These are phyloP conservation scores for Candida ortonii DNA, from an alignment of 805 yeast species.

Conservation along the genomic window DNA sequence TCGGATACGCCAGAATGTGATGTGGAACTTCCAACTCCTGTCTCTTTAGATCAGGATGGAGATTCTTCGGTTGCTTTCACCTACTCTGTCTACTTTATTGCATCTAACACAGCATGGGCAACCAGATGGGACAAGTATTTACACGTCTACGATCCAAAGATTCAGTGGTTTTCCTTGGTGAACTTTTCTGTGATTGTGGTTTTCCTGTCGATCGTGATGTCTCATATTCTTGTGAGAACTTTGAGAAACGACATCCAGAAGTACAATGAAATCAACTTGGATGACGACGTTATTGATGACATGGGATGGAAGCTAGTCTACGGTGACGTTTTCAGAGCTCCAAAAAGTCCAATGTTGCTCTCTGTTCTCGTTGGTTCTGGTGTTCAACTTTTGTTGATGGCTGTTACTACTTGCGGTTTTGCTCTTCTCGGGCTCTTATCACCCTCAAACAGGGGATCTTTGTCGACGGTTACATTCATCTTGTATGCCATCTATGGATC, in stretches of 20 bases:
- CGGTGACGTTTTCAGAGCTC: slow-evolving; percentile 92
- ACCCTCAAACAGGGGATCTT: slow-evolving; percentile 92
- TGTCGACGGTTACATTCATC: slow-evolving; percentile 85
- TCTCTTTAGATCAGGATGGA: slow-evolving; percentile 46
- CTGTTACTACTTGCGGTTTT: slow-evolving; percentile 66
- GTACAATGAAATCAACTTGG: slow-evolving; percentile 86
- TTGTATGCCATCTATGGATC: slow-evolving; percentile 78
- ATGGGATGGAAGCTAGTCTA: slow-evolving; percentile 96
- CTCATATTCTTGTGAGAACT: slow-evolving; percentile 74
- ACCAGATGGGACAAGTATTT: slow-evolving; percentile 98
- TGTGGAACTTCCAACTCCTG: slow-evolving; percentile 30
- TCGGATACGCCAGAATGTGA: slow-evolving; percentile 20
- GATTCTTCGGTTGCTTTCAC: slow-evolving; percentile 68
- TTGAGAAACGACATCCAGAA: slow-evolving; percentile 80
- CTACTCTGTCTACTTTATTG: slow-evolving; percentile 75
- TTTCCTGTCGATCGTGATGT: slow-evolving; percentile 71
- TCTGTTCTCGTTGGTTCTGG: slow-evolving; percentile 89
- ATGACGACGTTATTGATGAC: slow-evolving; percentile 85
- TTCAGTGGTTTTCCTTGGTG: slow-evolving; percentile 92
- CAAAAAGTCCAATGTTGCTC: slow-evolving; percentile 63
- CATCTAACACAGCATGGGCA: slow-evolving; percentile 84
- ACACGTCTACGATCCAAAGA: slow-evolving; percentile 86
- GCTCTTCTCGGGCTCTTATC: slow-evolving; percentile 88
- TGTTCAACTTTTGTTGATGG: slow-evolving; percentile 75
- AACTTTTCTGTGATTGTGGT: slow-evolving; percentile 82